Base-by-base conservation (phyloP, 805 yeast genomes). In the Metschnikowia gelsemii region DNA sequence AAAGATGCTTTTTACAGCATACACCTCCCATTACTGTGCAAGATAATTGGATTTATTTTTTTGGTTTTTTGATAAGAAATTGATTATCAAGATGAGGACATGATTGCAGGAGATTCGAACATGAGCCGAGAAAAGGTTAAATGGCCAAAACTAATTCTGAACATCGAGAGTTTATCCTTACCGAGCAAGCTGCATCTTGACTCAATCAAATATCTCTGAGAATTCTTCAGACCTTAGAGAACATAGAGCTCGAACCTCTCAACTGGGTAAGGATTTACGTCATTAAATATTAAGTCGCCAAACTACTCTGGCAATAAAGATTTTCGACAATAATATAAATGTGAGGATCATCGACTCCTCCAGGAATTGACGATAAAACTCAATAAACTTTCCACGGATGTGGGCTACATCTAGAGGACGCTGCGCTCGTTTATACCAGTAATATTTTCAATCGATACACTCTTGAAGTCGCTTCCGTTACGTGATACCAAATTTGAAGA, bases 191-290 rank as follows among this genome's bases (percentile, higher is more conserved):
- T 44, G 61, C 77, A 12, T 70, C 73, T 36, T 66, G 72, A 40
- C 64, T 75, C 53, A 78, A 82, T 52, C 73, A 67, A 41, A 61
- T 70, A 23, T 63, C 73, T 7, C 64, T 76, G 41, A 69, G 70
- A 40, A 69, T 76, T 4, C 58, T 78, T 23, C 68, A 77, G 48
- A 72, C 76, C 32, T 58, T 78, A 29, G 82, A 78, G 57, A 69
- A 70, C 45, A 63, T 75, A 14, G 76, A 72, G 47, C 56, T 72
- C 26, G 66, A 63, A 25, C 61, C 74, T 35, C 68, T 72, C 45
- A 73, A 73, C 45, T 78, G 82, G 83, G 80, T 76, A n/a, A n/a
- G n/a, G n/a, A 38, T 77, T 78, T 43, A 59, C 73, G 32, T 72
- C 81, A 8, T 56, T 78, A 19, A 80, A 77, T 49, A 68, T 68